Evolutionary conservation across 106 monocot genomes (phyloP).

Genomic region (Dendrobium officinale): DNA sequence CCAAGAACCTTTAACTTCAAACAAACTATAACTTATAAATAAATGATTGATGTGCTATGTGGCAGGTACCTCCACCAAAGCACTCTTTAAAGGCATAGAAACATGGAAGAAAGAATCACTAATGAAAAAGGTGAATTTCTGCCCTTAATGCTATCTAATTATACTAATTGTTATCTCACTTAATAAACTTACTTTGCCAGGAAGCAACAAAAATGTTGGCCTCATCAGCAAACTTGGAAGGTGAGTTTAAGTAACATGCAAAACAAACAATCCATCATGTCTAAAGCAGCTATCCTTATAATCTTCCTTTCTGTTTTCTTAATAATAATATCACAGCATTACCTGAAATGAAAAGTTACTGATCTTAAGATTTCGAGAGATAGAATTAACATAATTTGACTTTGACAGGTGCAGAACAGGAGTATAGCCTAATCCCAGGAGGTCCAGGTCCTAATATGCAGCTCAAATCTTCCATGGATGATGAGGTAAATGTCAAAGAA

Average conservation of each 20-base stretch:
- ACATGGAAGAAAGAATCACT: conserved; percentile 46
- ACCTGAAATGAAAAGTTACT: background rate
- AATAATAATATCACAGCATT: background rate
- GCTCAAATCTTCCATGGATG: conserved; percentile 14
- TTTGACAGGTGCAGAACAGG: conserved; percentile 23
- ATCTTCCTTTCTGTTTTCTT: background rate
- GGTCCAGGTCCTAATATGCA: conserved; percentile 13
- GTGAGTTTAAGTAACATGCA: background rate
- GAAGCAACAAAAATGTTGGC: conserved; percentile 26
- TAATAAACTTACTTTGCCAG: conserved; percentile 9
- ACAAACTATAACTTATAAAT: background rate
- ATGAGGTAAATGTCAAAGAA: conserved; percentile 14
- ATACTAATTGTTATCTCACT: background rate
- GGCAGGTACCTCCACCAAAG: conserved; percentile 48
- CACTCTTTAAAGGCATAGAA: conserved; percentile 37
- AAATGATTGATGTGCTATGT: conserved; percentile 4
- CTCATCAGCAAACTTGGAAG: conserved; percentile 18
- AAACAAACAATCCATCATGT: background rate
- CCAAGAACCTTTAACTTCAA: background rate
- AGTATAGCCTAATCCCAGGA: conserved; percentile 28
- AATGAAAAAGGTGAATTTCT: conserved; percentile 27
- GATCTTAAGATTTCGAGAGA: background rate
- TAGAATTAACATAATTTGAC: background rate
- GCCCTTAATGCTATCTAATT: background rate
- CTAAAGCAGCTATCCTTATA: background rate